These are phyloP conservation scores for Rubia peregrina DNA, from an alignment of 305 asterid species.

Conservation along the genomic window DNA sequence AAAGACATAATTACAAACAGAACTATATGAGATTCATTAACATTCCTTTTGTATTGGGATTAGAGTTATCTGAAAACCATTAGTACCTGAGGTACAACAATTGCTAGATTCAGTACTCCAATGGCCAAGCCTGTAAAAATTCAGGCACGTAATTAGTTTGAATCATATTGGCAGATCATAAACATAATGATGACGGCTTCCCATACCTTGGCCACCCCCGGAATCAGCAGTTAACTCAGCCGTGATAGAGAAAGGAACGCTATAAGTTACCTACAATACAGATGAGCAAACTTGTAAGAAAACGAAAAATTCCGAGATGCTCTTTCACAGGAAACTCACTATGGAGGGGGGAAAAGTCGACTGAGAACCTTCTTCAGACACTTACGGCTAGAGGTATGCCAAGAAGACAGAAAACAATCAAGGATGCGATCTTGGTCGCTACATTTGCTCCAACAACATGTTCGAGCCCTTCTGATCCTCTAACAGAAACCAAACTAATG, in stretches of 20 bases:
- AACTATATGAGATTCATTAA: not conserved
- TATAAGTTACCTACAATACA: conserved; percentile 69
- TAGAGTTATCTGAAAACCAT: not conserved
- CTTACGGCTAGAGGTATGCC: conserved; percentile 99
- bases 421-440: conserved; percentile 71
- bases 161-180: conserved; percentile 12
- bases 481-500: conserved; percentile 57
- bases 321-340: not conserved
- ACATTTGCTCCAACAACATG: conserved; percentile 66
- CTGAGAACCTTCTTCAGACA: conserved; percentile 12
- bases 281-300: conserved; percentile 7
- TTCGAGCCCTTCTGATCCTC: conserved; percentile 65
- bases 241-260: conserved; percentile 93
- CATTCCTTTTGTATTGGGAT: not conserved
- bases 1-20: conserved; percentile 4
- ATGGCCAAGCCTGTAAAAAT: conserved; percentile 82
- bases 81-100: conserved; percentile 93
- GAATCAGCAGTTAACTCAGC: conserved; percentile 98
- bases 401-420: conserved; percentile 82
- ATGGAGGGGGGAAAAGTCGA: conserved; percentile 5
- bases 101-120: conserved; percentile 97
- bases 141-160: conserved; percentile 17
- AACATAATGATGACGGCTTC: conserved; percentile 5
- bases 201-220: conserved; percentile 97
- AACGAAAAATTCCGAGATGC: not conserved